A percentile compares a stretch with the other conserved stretches of the same genome.
Conservation (phyloP, 1,139 yeast species). For the Nakaseomyces delphensis region DNA sequence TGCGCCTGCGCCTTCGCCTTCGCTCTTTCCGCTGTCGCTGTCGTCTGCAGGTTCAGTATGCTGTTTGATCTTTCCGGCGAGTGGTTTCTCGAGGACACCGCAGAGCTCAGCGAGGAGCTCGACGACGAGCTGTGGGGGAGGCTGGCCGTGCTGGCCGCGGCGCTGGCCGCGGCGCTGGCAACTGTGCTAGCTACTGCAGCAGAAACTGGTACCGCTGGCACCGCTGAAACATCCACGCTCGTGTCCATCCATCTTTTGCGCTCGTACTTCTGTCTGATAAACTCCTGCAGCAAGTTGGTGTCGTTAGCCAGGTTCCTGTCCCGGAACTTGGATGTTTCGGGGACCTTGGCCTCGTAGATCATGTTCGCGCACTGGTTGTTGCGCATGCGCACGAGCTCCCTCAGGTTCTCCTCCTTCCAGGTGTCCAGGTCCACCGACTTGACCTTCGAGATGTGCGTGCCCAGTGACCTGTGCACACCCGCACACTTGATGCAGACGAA, state of each 20-base stretch:
- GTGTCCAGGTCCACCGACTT: conserved; percentile 90
- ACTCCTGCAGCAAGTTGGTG: conserved; percentile 77
- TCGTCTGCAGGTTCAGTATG: conserved; percentile 5
- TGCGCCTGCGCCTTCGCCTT: conserved; percentile 27
- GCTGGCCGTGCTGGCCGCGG: background rate
- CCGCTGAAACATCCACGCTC: background rate
- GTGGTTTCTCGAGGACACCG: conserved; percentile 8
- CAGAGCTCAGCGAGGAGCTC: background rate
- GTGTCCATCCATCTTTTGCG: conserved; percentile 67
- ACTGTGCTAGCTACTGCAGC: background rate
- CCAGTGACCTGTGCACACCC: conserved; percentile 91
- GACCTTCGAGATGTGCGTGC: conserved; percentile 83
- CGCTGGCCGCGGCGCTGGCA: too few species aligned
- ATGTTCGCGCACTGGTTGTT: conserved; percentile 59
- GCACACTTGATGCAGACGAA: conserved; percentile 90
- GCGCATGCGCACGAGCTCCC: conserved; percentile 79
- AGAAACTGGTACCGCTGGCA: background rate
- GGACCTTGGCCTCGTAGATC: conserved; percentile 72
- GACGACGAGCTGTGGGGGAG: background rate
- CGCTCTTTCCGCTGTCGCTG: background rate
- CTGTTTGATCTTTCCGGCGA: conserved; percentile 4
- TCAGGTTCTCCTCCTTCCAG: conserved; percentile 92
- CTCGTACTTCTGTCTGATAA: conserved; percentile 86
- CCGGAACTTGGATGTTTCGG: conserved; percentile 43
- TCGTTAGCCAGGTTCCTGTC: conserved; percentile 48